Base-by-base conservation (phyloP, 768 basidiomycete genomes). In the Suillus tomentosus region DNA sequence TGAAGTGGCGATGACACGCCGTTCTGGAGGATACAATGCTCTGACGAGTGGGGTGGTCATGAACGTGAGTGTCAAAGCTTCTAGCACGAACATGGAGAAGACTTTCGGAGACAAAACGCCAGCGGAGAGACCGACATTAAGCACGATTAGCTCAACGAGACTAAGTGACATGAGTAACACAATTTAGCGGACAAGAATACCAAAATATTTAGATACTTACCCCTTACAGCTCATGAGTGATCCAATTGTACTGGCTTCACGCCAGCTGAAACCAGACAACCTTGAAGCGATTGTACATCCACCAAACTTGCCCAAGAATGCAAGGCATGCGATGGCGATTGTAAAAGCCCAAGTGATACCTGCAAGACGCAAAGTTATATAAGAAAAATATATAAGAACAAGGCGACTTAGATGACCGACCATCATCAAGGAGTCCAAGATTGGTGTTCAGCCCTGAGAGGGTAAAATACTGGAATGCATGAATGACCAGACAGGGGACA, bases 191-290 rank as follows among this genome's bases (percentile, higher is more conserved):
- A 59, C 36, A 19, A 5, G 36, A 6, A 57, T 3, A 56, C 10
- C 51, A 40, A 56, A 24, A 60, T 11, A 42, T 0, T 5, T 19
- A 24, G 13, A n/a, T 1, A 31, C 80, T 42, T 58, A 91, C 91
- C 94, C 95, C 82, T 99, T 96, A 73, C 95, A 96, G 71, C 89
- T 92, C 96, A 99, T 98, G 60, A 99, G 74, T 15, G 91, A 88
- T 0, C 97, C 97, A 59, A 98, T 89, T 0, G 95, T 88, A 42
- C 86, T 82, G 0, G 90, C 77, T 72, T 99, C 96, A 45, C 96
- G 82, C 86, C 86, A 90, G 8, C 77, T 83, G 76, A 94, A 98
- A 0, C 90, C 88, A 9, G 87, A 69, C 37, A 83, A 79, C 48
- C 80, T 79, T 0, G 95, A 91, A 0, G 91, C 89, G 7, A 88